phyloP scores from a whole-genome alignment of 164 flowering plant species.

The Aristolochia contorta region DNA sequence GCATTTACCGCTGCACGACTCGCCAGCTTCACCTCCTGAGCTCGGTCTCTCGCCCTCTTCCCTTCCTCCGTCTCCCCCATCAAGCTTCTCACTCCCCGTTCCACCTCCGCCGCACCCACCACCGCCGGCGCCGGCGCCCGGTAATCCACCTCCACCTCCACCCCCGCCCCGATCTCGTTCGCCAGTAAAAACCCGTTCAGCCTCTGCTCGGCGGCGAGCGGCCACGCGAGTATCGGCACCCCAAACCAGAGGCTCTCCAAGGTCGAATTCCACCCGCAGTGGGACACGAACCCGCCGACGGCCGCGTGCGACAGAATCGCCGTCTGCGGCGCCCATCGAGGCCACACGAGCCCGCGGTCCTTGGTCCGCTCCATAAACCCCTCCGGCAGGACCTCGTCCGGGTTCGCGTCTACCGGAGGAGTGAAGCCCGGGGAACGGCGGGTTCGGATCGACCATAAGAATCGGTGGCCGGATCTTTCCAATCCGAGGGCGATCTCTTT shows the following conservation, averaged over 20 bases:
- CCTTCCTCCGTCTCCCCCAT: conserved; percentile 21
- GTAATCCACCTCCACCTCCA: background rate
- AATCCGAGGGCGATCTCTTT: conserved; percentile 29
- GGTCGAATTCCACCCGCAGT: conserved; percentile 9
- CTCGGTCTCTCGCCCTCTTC: conserved; percentile 23
- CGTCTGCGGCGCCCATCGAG: conserved; percentile 8
- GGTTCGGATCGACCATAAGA: conserved; percentile 31
- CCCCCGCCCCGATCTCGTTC: background rate
- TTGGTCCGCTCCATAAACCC: conserved; percentile 6
- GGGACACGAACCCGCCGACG: conserved; percentile 5
- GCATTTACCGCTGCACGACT: conserved; percentile 21
- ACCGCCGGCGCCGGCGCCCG: background rate
- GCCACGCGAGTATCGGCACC: conserved; percentile 8
- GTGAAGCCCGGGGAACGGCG: too few species aligned
- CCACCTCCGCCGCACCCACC: conserved; percentile 9
- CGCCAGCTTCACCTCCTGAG: conserved; percentile 16
- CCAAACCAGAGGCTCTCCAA: conserved; percentile 4
- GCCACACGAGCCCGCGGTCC: conserved; percentile 6
- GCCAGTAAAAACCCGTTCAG: conserved; percentile 4
- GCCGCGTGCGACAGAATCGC: conserved; percentile 3
- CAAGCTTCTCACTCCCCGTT: conserved; percentile 29
- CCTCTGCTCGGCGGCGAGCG: conserved; percentile 4
- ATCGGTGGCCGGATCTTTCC: conserved; percentile 25
- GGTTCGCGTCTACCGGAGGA: background rate
- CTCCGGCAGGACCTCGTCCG: conserved; percentile 5